Conservation (phyloP, 2,329 filamentous ascomycete genomes). For the Diaporthe longicolla region DNA sequence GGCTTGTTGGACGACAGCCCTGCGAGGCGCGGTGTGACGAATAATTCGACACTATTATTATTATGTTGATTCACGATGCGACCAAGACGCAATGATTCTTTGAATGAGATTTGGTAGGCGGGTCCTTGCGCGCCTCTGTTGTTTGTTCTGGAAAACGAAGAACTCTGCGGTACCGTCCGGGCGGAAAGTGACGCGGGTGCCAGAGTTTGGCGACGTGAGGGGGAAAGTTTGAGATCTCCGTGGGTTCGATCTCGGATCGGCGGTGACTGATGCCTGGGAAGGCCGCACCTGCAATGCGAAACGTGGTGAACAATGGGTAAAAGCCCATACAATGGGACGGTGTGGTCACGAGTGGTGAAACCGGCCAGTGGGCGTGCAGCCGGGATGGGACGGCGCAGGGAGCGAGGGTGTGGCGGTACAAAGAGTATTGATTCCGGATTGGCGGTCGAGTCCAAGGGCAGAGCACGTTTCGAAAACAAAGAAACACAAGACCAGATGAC, state of each 20-base stretch:
- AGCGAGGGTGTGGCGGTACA: slow-evolving; percentile 18
- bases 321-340: slow-evolving; percentile 26
- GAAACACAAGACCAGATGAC: slow-evolving; percentile 25
- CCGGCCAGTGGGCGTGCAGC: slow-evolving; percentile 32
- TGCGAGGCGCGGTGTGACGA: slow-evolving; percentile 6
- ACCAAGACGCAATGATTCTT: slow-evolving; percentile 27
- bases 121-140: neutral
- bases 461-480: slow-evolving; percentile 30
- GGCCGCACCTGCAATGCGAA: slow-evolving; percentile 23
- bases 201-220: slow-evolving; percentile 18
- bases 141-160: neutral
- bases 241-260: slow-evolving; percentile 27
- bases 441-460: slow-evolving; percentile 25
- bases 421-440: slow-evolving; percentile 31
- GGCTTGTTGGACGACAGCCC: slow-evolving; percentile 44
- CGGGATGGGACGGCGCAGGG: slow-evolving; percentile 18
- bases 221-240: slow-evolving; percentile 34
- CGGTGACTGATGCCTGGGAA: slow-evolving; percentile 33
- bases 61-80: neutral
- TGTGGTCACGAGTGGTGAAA: slow-evolving; percentile 37
- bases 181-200: slow-evolving; percentile 6
- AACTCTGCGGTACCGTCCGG: neutral
- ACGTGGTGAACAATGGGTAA: slow-evolving; percentile 26
- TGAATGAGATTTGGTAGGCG: neutral
- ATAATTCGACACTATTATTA: neutral